These are phyloP conservation scores for Dacryopinax spathularia DNA, from an alignment of 768 basidiomycete species.

Conservation along the genomic window DNA sequence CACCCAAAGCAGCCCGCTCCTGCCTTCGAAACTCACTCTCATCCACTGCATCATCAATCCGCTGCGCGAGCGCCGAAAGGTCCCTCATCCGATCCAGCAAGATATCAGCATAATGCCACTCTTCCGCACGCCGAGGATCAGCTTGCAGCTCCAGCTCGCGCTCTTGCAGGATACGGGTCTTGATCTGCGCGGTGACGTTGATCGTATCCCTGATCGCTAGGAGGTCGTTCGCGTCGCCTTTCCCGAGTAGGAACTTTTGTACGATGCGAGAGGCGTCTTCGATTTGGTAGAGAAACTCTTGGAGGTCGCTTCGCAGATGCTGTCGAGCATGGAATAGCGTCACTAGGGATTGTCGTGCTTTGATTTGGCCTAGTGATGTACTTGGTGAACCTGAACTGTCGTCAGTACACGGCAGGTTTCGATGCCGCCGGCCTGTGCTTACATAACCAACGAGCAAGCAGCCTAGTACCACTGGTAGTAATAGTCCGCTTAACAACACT, in stretches of 20 bases:
- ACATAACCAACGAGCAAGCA: slow-evolving; percentile 69
- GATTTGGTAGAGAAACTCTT: slow-evolving; percentile 37
- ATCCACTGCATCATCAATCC: slow-evolving; percentile 40
- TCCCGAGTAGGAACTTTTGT: slow-evolving; percentile 58
- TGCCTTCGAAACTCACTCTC: slow-evolving; percentile 18
- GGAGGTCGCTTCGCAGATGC: slow-evolving; percentile 51
- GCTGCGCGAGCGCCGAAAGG: slow-evolving; percentile 38
- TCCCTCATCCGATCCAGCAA: slow-evolving; percentile 40
- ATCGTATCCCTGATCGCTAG: slow-evolving; percentile 50
- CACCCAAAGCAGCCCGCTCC: slow-evolving; percentile 1
- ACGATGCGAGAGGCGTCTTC: slow-evolving; percentile 65
- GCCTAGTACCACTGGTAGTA: slow-evolving; percentile 62
- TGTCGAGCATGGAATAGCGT: slow-evolving; percentile 48
- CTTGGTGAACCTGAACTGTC: slow-evolving; percentile 59
- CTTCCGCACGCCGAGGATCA: slow-evolving; percentile 16
- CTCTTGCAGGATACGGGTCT: slow-evolving; percentile 41
- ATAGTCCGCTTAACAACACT: slow-evolving; percentile 62
- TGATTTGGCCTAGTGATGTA: slow-evolving; percentile 57
- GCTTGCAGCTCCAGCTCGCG: slow-evolving; percentile 33
- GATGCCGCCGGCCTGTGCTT: slow-evolving; percentile 17
- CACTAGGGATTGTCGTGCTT: slow-evolving; percentile 61
- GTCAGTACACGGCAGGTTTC: background rate
- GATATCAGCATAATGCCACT: slow-evolving; percentile 44
- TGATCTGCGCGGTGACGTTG: slow-evolving; percentile 41
- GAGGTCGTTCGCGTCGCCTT: slow-evolving; percentile 54